These are phyloP conservation scores for Saccharata proteae DNA, from an alignment of 2,329 filamentous ascomycete genomes.

Conservation along the genomic window DNA sequence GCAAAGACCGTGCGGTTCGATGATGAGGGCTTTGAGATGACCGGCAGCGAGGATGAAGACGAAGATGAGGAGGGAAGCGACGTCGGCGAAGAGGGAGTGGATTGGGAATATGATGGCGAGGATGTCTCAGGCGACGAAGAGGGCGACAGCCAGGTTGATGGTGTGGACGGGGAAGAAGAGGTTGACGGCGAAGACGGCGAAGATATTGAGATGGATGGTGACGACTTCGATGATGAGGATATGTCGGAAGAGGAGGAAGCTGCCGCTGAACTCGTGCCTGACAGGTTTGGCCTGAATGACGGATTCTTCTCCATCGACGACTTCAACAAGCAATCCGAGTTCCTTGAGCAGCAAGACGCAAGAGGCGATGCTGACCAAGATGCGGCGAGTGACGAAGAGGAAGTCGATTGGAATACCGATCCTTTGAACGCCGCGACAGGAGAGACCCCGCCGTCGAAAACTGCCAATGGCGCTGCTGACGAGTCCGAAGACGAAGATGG, in stretches of 20 bases:
- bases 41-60: conserved; percentile 18
- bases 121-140: conserved; percentile 25
- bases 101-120: conserved; percentile 17
- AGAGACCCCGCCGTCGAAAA: too few species aligned
- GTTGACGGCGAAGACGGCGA: conserved; percentile 22
- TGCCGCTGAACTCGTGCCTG: conserved; percentile 49
- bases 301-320: conserved; percentile 97
- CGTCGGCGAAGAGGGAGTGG: conserved; percentile 13
- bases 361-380: conserved; percentile 64
- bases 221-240: conserved; percentile 28
- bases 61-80: conserved; percentile 19
- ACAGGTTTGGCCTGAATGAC: conserved; percentile 82
- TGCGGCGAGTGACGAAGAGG: conserved; percentile 68
- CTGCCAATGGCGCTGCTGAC: conserved; percentile 32
- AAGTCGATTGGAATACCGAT: conserved; percentile 77
- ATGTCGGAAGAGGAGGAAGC: conserved; percentile 32
- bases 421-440: conserved; percentile 42
- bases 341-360: conserved; percentile 75
- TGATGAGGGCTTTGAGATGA: conserved; percentile 29
- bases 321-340: conserved; percentile 89
- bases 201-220: conserved; percentile 19
- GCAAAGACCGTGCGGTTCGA: conserved; percentile 26
- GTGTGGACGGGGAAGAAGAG: conserved; percentile 14
- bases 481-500: conserved; percentile 63
- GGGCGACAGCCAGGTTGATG: conserved; percentile 22